Evolutionary conservation across 768 basidiomycete species (phyloP), one percentile per base, ranked within the genome.

Genomic region (Tulasnella sp.): DNA sequence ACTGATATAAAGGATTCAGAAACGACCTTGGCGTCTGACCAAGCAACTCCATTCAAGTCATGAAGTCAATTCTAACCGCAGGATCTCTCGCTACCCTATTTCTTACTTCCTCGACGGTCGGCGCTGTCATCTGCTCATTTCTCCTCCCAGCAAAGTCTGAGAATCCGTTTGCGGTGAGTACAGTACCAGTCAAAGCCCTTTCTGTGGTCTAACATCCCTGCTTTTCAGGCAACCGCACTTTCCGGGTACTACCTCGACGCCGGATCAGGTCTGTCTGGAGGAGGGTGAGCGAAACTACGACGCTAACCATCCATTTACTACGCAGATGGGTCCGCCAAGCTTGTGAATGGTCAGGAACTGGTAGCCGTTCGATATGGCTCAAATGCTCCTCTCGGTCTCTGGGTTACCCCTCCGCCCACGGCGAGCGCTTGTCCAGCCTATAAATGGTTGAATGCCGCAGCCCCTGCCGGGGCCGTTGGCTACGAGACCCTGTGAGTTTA

Each of bases 171-270:
- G 25, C 58, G 12, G 58, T 64, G 14, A 64, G 58, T 64, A 12
- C 29, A 9, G 12, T 34, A 14, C 15, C 5, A 64, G 5, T 34
- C 17, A 9, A 25, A 25, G 12, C 58, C 31, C 31, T 64, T 17
- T 12, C 58, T 64, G 5, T 17, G 58, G 14, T 1, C 58, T 64
- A 34, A 64, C 31, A 15, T 25, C 25, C 58, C 31, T 25, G 29
- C 58, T 15, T 8, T 64, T 25, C 31, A 64, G 58, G 58, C 69
- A 34, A 22, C 38, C 36, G 25, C 77, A 78, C 58, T 64, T 64
- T 25, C 31, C 31, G 58, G 58, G 14, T 64, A 64, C 58, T 64
- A 64, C 58, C 31, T 64, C 6, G 12, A 64, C 29, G 58, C 58
- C 31, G 58, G 58, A 64, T 64, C 58, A 64, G 58, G 58, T 64